Evolutionary conservation across 805 yeast species (phyloP).

Genomic region (Ascoidea rubescens): DNA sequence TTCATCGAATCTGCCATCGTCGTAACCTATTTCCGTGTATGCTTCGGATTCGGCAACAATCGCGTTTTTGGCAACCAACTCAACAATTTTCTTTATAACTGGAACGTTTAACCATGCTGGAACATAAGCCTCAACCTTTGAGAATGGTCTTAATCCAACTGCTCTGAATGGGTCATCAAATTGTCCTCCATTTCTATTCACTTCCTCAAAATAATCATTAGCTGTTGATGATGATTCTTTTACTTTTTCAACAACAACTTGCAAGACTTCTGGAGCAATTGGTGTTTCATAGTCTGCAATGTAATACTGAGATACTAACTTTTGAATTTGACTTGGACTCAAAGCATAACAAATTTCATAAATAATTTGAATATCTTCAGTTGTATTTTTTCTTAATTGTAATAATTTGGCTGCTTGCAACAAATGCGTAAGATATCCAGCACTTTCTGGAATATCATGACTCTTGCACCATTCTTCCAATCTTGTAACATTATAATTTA

Average conservation of each 20-base stretch:
- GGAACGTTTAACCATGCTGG: conserved; percentile 93
- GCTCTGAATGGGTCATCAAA: conserved; percentile 75
- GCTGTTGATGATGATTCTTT: conserved; percentile 32
- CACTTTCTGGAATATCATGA: conserved; percentile 80
- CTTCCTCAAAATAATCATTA: conserved; percentile 47
- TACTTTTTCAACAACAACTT: conserved; percentile 69
- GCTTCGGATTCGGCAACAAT: conserved; percentile 39
- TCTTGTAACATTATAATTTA: conserved; percentile 91
- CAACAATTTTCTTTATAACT: conserved; percentile 75
- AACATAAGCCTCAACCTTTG: conserved; percentile 77
- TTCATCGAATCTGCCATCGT: conserved; percentile 4
- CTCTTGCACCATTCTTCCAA: conserved; percentile 97
- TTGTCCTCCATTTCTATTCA: conserved; percentile 50
- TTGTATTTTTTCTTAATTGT: conserved; percentile 81
- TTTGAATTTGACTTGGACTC: conserved; percentile 92
- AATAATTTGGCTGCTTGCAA: conserved; percentile 86
- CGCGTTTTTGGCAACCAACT: conserved; percentile 75
- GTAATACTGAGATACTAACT: conserved; percentile 74
- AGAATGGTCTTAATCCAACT: conserved; percentile 62
- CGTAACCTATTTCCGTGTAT: conserved; percentile 1
- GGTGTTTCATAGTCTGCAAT: conserved; percentile 94
- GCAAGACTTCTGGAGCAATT: conserved; percentile 65
- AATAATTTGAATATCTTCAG: conserved; percentile 80
- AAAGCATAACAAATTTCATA: conserved; percentile 91
- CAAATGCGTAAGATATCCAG: conserved; percentile 70